Evolutionary conservation across 306 rosid genomes (phyloP), one percentile per base, ranked within the genome.

Genomic region (Calophaca sinica): DNA sequence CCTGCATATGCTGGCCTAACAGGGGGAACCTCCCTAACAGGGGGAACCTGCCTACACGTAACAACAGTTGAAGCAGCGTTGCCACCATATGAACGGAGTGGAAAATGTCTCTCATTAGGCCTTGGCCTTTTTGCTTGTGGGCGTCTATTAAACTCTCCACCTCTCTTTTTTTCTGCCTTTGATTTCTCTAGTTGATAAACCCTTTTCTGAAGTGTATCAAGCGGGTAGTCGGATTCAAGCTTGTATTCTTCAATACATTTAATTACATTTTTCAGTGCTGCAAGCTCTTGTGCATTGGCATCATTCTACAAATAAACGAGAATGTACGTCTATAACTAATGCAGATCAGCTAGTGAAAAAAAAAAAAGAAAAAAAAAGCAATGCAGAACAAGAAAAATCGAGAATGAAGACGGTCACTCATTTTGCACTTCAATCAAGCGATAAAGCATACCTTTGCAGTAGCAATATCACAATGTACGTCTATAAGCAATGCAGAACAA

Each of bases 191-290:
- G 86, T 80, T 91, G 97, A 77, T 60, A 72, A 76, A 86, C 91
- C 85, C 97, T 89, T 84, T 72, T 87, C 46, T 76, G 87, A 60
- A 91, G 97, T 61, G 97, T 85, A 72, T 91, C 97, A 41, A 89
- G 92, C 7, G 94, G 89, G 85, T 91, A 89, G 58, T 89, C 97
- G 6, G 87, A 80, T 63, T 89, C 94, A 1, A 89, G 90, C 31
- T 87, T 81, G 84, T 87, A 87, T 74, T 87, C 94, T 81, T 86
- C 87, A 67, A 78, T 78, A 53, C 82, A 78, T 53, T 70, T 78
- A 6, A 90, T 85, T 46, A 90, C 89, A 29, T 79, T 65, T 76
- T 79, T 90, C 72, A 90, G 63, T 12, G 92, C 97, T 5, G 85
- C 85, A 73, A 91, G 82, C 71, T 78, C 82, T 78, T 78, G 70